Evolutionary conservation across 345 rosid species (phyloP).

Genomic region (Murraya koenigii): DNA sequence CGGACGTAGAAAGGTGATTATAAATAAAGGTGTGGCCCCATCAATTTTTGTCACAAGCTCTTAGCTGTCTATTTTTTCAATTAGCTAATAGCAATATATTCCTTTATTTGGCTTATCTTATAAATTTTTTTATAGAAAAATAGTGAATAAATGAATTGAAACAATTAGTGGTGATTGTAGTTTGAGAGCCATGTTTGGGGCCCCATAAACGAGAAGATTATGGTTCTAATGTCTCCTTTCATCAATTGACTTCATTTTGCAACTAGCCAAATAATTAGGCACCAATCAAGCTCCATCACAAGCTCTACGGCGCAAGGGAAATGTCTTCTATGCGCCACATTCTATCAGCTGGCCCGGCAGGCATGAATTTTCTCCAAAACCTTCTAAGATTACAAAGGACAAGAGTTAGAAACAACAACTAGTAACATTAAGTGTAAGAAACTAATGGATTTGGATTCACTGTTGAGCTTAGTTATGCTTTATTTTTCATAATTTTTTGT

Average conservation of each 20-base stretch:
- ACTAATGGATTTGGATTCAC: too few relatives aligned
- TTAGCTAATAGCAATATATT: not conserved
- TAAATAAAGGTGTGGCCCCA: too few relatives aligned
- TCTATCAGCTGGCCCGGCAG: not conserved
- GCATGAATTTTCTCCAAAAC: not conserved
- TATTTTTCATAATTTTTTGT: too few relatives aligned
- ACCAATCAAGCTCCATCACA: conserved; percentile 13
- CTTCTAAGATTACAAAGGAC: not conserved
- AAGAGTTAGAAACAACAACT: too few relatives aligned
- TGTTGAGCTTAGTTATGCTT: too few relatives aligned
- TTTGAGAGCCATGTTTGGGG: conserved; percentile 12
- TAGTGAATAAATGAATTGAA: not conserved
- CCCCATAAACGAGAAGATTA: conserved; percentile 12
- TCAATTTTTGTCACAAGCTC: too few relatives aligned
- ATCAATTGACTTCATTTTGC: conserved; percentile 7
- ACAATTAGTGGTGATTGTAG: conserved; percentile 2
- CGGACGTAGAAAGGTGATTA: too few relatives aligned
- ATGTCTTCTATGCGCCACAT: not conserved
- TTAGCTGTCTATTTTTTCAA: too few relatives aligned
- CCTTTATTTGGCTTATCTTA: not conserved
- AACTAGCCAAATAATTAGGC: conserved; percentile 17
- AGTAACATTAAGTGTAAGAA: too few relatives aligned
- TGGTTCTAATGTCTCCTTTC: not conserved
- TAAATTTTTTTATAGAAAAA: not conserved
- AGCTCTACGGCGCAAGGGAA: not conserved